These are phyloP conservation scores for Ophiostoma quercus DNA, from an alignment of 2,329 filamentous ascomycete genomes.

Conservation along the genomic window DNA sequence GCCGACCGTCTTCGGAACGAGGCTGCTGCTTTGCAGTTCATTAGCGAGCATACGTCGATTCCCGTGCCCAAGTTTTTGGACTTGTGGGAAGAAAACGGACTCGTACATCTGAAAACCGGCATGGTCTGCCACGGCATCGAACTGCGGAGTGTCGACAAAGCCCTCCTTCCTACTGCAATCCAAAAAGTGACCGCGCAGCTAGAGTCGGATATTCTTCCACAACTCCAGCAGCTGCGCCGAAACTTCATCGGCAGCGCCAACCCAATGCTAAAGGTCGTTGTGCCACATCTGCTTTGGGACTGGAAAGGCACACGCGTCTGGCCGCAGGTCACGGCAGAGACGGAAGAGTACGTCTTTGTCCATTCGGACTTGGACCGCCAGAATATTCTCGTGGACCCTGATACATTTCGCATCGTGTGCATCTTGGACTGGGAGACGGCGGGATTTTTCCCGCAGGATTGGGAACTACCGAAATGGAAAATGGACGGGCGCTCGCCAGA, in stretches of 20 bases:
- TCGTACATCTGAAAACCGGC: neutral
- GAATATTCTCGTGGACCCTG: neutral
- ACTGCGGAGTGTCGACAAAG: neutral
- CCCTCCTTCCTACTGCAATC: neutral
- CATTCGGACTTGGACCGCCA: neutral
- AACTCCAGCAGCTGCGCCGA: neutral
- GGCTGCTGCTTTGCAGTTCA: neutral
- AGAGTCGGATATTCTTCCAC: neutral
- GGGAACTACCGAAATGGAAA: neutral
- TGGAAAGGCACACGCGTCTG: neutral
- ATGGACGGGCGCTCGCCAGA: too few species aligned
- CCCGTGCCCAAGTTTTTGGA: neutral
- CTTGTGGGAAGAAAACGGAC: neutral
- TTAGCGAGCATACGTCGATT: neutral
- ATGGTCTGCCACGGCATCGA: neutral
- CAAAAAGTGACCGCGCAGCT: neutral
- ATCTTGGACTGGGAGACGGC: neutral
- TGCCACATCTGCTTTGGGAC: neutral
- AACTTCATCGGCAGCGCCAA: neutral
- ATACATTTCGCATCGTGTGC: neutral
- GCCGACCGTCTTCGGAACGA: neutral
- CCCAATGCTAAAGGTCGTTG: neutral
- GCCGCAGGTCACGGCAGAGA: neutral
- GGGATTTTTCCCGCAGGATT: neutral
- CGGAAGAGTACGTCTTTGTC: neutral